A percentile compares a stretch with the other conserved stretches of the same genome.
Conservation (phyloP, 768 basidiomycete species). For the Boletus coccyginus region DNA sequence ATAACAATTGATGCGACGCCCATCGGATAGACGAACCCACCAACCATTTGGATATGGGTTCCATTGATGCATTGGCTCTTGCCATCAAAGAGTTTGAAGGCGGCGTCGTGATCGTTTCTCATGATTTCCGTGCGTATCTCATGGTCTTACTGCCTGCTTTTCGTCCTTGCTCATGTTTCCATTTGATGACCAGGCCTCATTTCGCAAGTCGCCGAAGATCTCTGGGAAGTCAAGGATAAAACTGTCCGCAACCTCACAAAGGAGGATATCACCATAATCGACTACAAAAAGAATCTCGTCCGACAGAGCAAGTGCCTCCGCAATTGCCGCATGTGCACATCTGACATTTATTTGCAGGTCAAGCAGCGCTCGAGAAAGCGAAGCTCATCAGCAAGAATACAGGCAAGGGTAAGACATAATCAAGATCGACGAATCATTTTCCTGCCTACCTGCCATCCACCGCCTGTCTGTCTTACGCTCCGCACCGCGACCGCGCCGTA, state of each 20-base stretch:
- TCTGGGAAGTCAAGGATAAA: slow-evolving; percentile 97
- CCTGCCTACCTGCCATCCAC: not conserved
- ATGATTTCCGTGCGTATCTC: slow-evolving; percentile 87
- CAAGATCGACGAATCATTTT: not conserved
- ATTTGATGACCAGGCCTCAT: slow-evolving; percentile 65
- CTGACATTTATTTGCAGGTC: slow-evolving; percentile 46
- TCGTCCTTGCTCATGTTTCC: slow-evolving; percentile 10
- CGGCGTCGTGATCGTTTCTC: slow-evolving; percentile 98
- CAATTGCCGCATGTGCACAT: not conserved
- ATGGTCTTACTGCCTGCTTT: not conserved
- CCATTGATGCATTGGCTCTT: slow-evolving; percentile 91
- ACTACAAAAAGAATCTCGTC: slow-evolving; percentile 88
- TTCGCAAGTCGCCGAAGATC: slow-evolving; percentile 95
- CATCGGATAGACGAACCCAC: slow-evolving; percentile 77
- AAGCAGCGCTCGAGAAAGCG: slow-evolving; percentile 87
- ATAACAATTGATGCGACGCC: slow-evolving; percentile 1
- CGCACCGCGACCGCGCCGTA: slow-evolving; percentile 6
- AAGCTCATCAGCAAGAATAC: slow-evolving; percentile 88
- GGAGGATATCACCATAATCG: slow-evolving; percentile 84
- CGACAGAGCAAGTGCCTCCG: slow-evolving; percentile 59
- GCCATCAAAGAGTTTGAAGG: slow-evolving; percentile 98
- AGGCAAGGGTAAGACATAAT: slow-evolving; percentile 63
- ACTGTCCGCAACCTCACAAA: slow-evolving; percentile 92
- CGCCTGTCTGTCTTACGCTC: slow-evolving; percentile 6
- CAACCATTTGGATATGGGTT: slow-evolving; percentile 97